Conservation (phyloP, 805 yeast species). For the Wickerhamiella dianesei region DNA sequence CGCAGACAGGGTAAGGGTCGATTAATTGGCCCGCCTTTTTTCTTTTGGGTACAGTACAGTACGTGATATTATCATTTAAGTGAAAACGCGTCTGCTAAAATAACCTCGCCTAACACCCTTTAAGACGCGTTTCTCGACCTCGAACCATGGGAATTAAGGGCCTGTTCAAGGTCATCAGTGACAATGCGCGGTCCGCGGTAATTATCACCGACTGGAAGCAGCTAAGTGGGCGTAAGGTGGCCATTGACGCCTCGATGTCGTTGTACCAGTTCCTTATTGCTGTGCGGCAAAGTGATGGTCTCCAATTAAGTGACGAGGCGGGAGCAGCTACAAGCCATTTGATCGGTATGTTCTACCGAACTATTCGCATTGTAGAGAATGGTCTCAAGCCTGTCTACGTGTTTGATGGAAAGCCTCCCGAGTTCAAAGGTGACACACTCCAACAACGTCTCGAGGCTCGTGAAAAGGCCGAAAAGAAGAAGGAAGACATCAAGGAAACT, state of each 20-base stretch:
- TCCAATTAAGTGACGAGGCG: slow-evolving; percentile 67
- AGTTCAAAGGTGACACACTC: slow-evolving; percentile 80
- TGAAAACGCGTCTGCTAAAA: too few relatives aligned
- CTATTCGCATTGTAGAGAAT: slow-evolving; percentile 74
- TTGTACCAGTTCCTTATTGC: slow-evolving; percentile 91
- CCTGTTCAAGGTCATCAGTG: slow-evolving; percentile 70
- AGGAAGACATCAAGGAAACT: slow-evolving; percentile 58
- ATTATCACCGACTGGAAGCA: slow-evolving; percentile 68
- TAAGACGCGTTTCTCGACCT: neutral
- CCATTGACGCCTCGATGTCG: slow-evolving; percentile 83
- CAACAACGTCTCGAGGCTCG: slow-evolving; percentile 70
- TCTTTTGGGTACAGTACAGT: too few relatives aligned
- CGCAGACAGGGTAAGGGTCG: neutral
- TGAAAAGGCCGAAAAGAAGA: slow-evolving; percentile 67
- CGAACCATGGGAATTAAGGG: slow-evolving; percentile 31
- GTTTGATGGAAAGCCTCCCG: slow-evolving; percentile 97
- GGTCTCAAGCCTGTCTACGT: slow-evolving; percentile 96
- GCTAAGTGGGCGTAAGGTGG: slow-evolving; percentile 89
- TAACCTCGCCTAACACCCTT: too few relatives aligned
- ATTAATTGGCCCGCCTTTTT: neutral
- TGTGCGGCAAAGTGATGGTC: slow-evolving; percentile 95
- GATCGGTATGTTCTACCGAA: slow-evolving; percentile 93
- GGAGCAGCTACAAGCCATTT: slow-evolving; percentile 89
- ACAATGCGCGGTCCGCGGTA: slow-evolving; percentile 77
- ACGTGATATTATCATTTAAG: too few relatives aligned